A percentile compares a stretch with the other conserved stretches of the same genome.
Evolutionary conservation across 2,329 filamentous ascomycete genomes (phyloP).

Genomic region (Aspergillus neoniger): DNA sequence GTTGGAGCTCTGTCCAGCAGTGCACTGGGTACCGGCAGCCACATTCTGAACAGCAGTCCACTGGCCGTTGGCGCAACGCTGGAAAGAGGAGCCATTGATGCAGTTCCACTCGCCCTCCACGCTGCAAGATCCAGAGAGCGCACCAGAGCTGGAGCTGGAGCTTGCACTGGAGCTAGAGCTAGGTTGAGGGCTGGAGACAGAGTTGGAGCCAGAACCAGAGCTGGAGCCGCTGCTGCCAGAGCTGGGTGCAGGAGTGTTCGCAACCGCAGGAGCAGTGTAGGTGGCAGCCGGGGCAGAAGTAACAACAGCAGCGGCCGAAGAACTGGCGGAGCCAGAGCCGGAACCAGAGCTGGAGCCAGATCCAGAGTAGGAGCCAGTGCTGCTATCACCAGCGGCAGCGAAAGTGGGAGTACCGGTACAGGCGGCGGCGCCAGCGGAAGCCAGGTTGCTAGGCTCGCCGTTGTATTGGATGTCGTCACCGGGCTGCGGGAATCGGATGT

Average conservation of each 20-base stretch:
- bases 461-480: conserved; percentile 59
- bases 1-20: conserved; percentile 34
- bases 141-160: conserved; percentile 29
- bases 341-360: conserved; percentile 34
- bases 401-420: conserved; percentile 36
- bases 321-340: conserved; percentile 24
- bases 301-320: conserved; percentile 24
- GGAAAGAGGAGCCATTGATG: conserved; percentile 57
- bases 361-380: conserved; percentile 20
- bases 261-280: not conserved
- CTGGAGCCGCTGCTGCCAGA: conserved; percentile 1
- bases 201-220: conserved; percentile 9
- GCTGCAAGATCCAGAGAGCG: conserved; percentile 50
- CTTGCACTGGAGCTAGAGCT: not conserved
- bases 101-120: conserved; percentile 63
- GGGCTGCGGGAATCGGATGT: conserved; percentile 69
- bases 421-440: conserved; percentile 30
- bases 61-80: conserved; percentile 62
- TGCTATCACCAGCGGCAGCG: conserved; percentile 31
- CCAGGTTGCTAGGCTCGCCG: conserved; percentile 43
- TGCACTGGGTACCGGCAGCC: conserved; percentile 58
- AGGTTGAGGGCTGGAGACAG: conserved; percentile 20
- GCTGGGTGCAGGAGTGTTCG: not conserved
- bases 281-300: conserved; percentile 10
- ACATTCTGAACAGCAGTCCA: conserved; percentile 56